Base-by-base conservation (phyloP, 768 basidiomycete species). In the Tulasnella sp. region DNA sequence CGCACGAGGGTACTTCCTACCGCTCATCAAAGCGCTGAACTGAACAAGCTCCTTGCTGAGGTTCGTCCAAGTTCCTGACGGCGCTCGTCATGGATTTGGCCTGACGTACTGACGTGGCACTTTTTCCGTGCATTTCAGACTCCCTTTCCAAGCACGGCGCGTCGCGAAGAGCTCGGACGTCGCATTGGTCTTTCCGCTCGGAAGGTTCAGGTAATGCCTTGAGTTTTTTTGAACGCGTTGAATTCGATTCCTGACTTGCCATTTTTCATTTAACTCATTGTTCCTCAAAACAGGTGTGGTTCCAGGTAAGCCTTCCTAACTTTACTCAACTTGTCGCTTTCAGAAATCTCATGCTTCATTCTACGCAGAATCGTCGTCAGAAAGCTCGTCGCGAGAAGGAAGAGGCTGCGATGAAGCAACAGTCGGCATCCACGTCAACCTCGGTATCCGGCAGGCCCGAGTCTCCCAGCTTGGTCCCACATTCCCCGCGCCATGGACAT, bases 171-270 rank as follows among this genome's bases (percentile, higher is more conserved):
- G 31, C 71, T 78, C n/a, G 77, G 56, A 4, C 38, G 38, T 31
- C 39, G 77, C 19, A 78, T 78, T 73, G 77, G 77, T 36, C 77
- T 78, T n/a, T 78, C 77, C 2, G 52, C 77, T 68, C 56, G 77
- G 16, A 78, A 78, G 27, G 62, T 78, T 44, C 77, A 78, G 58
- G 77, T 78, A 52, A 52, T 52, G 39, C 10, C 71, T n/a, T 46
- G 5, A 2, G 8, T n/a, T 58, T 56, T 42, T 8, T 52, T 21
- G 31, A 46, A 52, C 75, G n/a, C 52, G 74, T 76, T 56, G 38
- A 1, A 27, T 36, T 76, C 52, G 27, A 56, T 76, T 76, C n/a
- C 44, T 46, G 52, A 27, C 44, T 56, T 68, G 76, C 24, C 71
- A 31, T 40, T 40, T 71, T 27, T 40, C 21, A 34, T 31, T 56